Evolutionary conservation across 1,284 basidiomycete species (phyloP), one percentile per base, ranked within the genome.

Genomic region (Athelia psychrophila): DNA sequence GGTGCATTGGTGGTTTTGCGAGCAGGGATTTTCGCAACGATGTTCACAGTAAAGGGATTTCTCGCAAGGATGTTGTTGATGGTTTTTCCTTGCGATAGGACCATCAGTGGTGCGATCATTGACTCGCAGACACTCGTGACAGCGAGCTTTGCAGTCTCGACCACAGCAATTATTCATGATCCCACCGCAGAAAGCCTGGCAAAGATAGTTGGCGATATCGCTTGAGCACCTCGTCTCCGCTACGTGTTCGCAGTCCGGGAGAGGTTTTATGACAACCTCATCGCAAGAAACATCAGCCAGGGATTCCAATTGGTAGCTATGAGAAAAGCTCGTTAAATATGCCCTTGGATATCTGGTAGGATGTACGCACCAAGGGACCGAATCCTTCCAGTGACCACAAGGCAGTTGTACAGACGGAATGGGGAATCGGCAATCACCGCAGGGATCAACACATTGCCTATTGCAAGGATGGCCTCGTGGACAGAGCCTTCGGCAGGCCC

Each of bases 41-140:
- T 89, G 87, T 18, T 75, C 75, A 57, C 87, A 89, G 57, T 79
- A 80, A 0, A 88, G 69, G 2, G 51, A 47, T 48, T 75, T 74
- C 54, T 79, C 66, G 64, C 86, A 88, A 0, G 69, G 65, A 59
- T 88, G 86, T 0, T 48, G 10, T 1, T 56, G 42, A 54, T 89
- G 86, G 3, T 58, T 54, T 1, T 45, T 61, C 35, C 81, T 64
- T 38, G 50, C 33, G 27, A 67, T 57, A 13, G 3, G 32, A 19
- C 47, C 35, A 20, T 48, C 25, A 9, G 48, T 18, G 22, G 52
- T 44, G 2, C 51, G 52, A 64, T 74, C 27, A 30, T 5, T 13
- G 6, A 67, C 48, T 15, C 24, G 48, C 57, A 81, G 82, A 59
- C 87, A 89, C 2, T 71, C 58, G 36, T 70, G 58, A 57, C 86